Base-by-base conservation (phyloP, 2,329 filamentous ascomycete genomes). In the Zopfia rhizophila region DNA sequence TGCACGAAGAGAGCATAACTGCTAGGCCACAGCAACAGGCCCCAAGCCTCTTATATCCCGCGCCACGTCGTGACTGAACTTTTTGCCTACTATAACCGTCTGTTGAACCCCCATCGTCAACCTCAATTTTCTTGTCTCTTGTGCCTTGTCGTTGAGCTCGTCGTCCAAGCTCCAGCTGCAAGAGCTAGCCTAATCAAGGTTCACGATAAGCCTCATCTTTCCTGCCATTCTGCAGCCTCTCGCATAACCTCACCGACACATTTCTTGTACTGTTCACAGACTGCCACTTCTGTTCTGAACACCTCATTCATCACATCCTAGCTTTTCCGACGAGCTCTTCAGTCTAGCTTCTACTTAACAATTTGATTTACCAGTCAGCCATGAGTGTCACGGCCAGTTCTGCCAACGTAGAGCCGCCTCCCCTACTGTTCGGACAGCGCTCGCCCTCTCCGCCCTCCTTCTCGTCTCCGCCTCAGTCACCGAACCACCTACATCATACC, bases 351-450 rank as follows among this genome's bases (percentile, higher is more conserved):
- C 24, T 27, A 27, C n/a, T n/a, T 27, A n/a, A 27, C 24, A 27
- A 8, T 8, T n/a, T 27, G 8, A 27, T 27, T 19, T n/a, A 22
- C 11, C 25, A 23, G 19, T 42, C 53, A 65, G 50, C 60, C 55
- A 74, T 74, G 72, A 74, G 72, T 53, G 65, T 72, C 57, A 61
- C 64, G 25, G 68, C 57, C 22, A 58, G 52, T 39, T 51, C 53
- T 31, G 39, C 55, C 17, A 54, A 61, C 58, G 59, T 72, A 35
- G 70, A 73, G 50, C 65, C 64, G 33, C 65, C 68, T 41, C 56
- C 71, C 37, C 66, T 72, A 46, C 72, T 73, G 56, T 58, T 54
- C 53, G 68, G 68, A 43, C 67, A 62, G 33, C 56, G 48, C 10
- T 57, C 61, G 12, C 61, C 67, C 23, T 59, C 68, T 21, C 63